Percentiles rank a stretch among this genome's conserved stretches.
Conservation (phyloP, 2,329 filamentous ascomycete species). For the Annulohypoxylon truncatum region DNA sequence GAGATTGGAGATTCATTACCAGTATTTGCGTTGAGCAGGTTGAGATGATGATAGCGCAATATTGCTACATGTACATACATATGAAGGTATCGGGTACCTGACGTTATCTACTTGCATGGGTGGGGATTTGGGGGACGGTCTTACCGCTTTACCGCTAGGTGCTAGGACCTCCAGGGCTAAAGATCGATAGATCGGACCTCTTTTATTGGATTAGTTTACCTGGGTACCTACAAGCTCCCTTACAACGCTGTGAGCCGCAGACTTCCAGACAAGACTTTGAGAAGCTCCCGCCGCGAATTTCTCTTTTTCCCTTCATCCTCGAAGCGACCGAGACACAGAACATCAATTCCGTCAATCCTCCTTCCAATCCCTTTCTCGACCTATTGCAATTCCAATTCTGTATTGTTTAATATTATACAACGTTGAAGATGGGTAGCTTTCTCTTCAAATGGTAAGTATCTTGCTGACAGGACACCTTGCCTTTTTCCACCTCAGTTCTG, state of each 20-base stretch:
- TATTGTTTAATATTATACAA: conserved; percentile 19
- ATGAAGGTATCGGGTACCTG: conserved; percentile 28
- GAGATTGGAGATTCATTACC: not conserved
- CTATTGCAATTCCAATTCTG: conserved; percentile 2
- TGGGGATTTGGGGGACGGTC: not conserved
- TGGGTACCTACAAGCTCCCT: not conserved
- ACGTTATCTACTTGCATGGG: conserved; percentile 29
- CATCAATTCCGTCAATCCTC: conserved; percentile 13
- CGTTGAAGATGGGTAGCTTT: conserved; percentile 70
- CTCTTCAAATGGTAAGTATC: conserved; percentile 75
- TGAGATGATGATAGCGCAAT: conserved; percentile 34
- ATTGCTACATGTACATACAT: too few relatives aligned
- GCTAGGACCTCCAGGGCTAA: conserved; percentile 2
- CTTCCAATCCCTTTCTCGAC: conserved; percentile 5
- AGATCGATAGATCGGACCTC: conserved; percentile 28
- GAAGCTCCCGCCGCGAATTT: conserved; percentile 15
- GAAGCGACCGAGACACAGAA: conserved; percentile 2
- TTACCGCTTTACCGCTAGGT: conserved; percentile 6
- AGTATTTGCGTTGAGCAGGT: too few relatives aligned
- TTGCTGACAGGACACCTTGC: not conserved
- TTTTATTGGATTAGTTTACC: not conserved
- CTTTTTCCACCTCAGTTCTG: conserved; percentile 2
- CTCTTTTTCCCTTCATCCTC: conserved; percentile 15
- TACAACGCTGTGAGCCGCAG: conserved; percentile 12
- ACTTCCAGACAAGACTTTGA: not conserved